A percentile compares a stretch with the other conserved stretches of the same genome.
Evolutionary conservation across 305 asterid genomes (phyloP).

Genomic region (Fraxinus platypoda): DNA sequence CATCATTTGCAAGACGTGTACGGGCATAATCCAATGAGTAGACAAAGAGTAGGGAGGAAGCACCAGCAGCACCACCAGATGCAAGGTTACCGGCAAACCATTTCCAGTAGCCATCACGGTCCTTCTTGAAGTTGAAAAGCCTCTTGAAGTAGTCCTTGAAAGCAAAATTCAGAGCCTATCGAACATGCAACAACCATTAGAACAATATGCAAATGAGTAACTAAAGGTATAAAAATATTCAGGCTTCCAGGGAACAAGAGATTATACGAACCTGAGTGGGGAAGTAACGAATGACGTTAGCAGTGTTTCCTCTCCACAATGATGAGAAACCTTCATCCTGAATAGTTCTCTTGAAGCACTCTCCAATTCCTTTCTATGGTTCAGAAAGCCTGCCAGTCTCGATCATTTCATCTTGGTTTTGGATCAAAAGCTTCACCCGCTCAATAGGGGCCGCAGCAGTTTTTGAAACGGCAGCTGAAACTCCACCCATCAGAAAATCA

Average conservation of each 20-base stretch:
- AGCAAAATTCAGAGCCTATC: no score
- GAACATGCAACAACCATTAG: no score
- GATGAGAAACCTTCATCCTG: constrained; percentile 17
- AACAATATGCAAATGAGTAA: no score
- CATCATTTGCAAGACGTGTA: not conserved
- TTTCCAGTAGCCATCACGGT: not conserved
- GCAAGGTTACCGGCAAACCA: not conserved
- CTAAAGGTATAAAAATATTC: no score
- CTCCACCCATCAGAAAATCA: not conserved
- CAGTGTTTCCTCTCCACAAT: constrained; percentile 27
- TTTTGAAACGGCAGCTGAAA: not conserved
- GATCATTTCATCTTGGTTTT: not conserved
- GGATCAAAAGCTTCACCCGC: not conserved
- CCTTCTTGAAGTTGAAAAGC: no score
- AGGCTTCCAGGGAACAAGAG: not conserved
- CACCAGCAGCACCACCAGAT: not conserved
- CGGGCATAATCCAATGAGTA: not conserved
- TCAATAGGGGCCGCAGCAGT: not conserved
- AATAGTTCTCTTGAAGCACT: constrained; percentile 19
- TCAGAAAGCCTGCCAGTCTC: constrained; percentile 10
- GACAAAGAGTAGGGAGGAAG: not conserved
- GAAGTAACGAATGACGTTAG: constrained; percentile 26
- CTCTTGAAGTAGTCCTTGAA: not conserved
- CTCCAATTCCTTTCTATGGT: constrained; percentile 25
- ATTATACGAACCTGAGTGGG: constrained; percentile 20